Evolutionary conservation across 148 eudicot species (phyloP), one percentile per base, ranked within the genome.

Genomic region (Oxyria digyna): DNA sequence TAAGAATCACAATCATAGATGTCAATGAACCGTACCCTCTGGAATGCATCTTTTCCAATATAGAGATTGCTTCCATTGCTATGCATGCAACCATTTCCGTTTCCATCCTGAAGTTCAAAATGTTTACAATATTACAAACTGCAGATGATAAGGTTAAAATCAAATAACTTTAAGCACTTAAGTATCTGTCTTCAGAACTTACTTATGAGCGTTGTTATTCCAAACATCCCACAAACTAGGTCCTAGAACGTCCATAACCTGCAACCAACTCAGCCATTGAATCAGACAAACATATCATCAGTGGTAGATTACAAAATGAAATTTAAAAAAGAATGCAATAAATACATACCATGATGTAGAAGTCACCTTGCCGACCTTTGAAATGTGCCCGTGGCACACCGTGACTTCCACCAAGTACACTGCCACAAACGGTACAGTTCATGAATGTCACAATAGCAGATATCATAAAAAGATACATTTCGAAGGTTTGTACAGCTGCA

Each of bases 141-240:
- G 68, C 43, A 32, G 15, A 35, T 13, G 23, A 12, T 33, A 45
- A 41, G 62, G 64, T 54, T 29, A 54, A 54, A 23, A 54, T 1
- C 4, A 8, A 45, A 33, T 4, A 37, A 27, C n/a, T n/a, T n/a
- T 8, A 26, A 3, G 55, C 21, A 13, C 29, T 42, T 13, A 50
- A 57, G 64, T 42, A 13, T 67, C 3, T 27, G 23, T 13, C 20
- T 20, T 67, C 69, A 20, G 33, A 21, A 77, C 90, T 65, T 74
- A 88, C 95, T 82, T 69, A 41, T 81, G 88, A 13, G 79, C 49
- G 69, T 74, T 80, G 54, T 80, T 81, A 76, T 87, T 85, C 96
- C 96, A 89, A 52, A 87, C 85, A 82, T 89, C 96, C 96, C 96
- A 89, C 78, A 89, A 73, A 74, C 92, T 89, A 29, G 96, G 89